phyloP scores from a whole-genome alignment of 345 rosid species.

The Bretschneidera sinensis region DNA sequence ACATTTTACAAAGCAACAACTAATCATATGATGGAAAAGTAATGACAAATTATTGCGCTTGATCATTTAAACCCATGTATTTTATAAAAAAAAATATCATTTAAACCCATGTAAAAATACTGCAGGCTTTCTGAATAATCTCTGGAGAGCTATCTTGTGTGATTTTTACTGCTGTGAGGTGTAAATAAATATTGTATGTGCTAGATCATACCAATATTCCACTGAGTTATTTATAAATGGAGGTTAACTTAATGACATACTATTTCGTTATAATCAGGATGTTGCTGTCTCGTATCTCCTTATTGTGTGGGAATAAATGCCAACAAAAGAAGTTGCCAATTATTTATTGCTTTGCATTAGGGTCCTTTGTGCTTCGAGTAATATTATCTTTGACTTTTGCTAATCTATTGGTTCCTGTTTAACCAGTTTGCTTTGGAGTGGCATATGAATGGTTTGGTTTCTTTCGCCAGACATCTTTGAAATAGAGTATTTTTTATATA shows the following conservation, averaged over 20 bases:
- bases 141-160: too few relatives aligned
- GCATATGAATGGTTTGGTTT: background rate
- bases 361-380: background rate
- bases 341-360: background rate
- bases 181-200: too few relatives aligned
- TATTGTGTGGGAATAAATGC: background rate
- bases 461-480: background rate
- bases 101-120: too few relatives aligned
- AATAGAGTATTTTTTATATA: constrained; percentile 9
- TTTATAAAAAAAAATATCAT: too few relatives aligned
- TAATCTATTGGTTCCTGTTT: background rate
- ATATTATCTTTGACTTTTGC: background rate
- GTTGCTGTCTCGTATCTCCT: background rate
- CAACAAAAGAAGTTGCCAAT: background rate
- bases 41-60: too few relatives aligned
- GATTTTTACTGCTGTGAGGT: too few relatives aligned
- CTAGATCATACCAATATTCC: too few relatives aligned
- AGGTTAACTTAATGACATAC: background rate
- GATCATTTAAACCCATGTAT: too few relatives aligned
- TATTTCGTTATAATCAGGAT: background rate
- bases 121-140: too few relatives aligned
- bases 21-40: too few relatives aligned
- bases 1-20: too few relatives aligned
- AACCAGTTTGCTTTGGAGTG: constrained; percentile 7
- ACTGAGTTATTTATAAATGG: too few relatives aligned